These are phyloP conservation scores for Leucogyrophana mollusca DNA, from an alignment of 768 basidiomycete genomes.

Conservation along the genomic window DNA sequence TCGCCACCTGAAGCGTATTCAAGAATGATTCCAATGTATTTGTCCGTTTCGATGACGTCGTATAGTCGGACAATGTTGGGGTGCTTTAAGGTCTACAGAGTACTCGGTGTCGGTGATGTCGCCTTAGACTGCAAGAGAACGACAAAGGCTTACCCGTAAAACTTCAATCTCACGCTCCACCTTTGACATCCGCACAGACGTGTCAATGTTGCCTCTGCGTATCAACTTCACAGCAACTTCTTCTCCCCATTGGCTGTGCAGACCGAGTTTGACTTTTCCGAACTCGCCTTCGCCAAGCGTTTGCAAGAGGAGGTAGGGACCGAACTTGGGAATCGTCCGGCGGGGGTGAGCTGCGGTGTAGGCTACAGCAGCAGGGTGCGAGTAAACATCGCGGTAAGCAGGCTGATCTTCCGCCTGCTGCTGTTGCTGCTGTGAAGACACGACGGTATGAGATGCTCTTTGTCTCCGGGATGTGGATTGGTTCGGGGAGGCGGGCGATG, in stretches of 20 bases:
- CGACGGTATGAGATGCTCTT: slow-evolving; percentile 72
- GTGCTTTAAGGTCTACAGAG: slow-evolving; percentile 80
- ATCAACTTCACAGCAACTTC: slow-evolving; percentile 99
- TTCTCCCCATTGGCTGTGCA: slow-evolving; percentile 91
- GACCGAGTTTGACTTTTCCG: slow-evolving; percentile 97
- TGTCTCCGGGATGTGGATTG: slow-evolving; percentile 51
- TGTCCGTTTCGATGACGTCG: slow-evolving; percentile 99
- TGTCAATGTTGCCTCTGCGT: slow-evolving; percentile 88
- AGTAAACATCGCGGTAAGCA: slow-evolving; percentile 70
- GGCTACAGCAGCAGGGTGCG: slow-evolving; percentile 83
- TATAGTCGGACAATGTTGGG: slow-evolving; percentile 98
- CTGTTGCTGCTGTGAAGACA: slow-evolving; percentile 45
- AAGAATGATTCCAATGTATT: slow-evolving; percentile 98
- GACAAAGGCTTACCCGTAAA: slow-evolving; percentile 73
- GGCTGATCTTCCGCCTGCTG: slow-evolving; percentile 43
- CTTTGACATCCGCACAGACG: slow-evolving; percentile 83
- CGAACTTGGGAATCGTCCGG: slow-evolving; percentile 89
- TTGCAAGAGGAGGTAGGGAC: slow-evolving; percentile 92
- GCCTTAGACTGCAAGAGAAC: slow-evolving; percentile 3
- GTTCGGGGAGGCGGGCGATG: slow-evolving; percentile 42
- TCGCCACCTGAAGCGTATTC: slow-evolving; percentile 99
- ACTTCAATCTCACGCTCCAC: slow-evolving; percentile 98
- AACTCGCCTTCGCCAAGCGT: slow-evolving; percentile 99
- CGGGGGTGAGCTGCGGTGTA: slow-evolving; percentile 80
- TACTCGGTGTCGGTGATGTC: slow-evolving; percentile 7